Evolutionary conservation across 2,329 filamentous ascomycete genomes (phyloP).

Genomic region (Diaporthe vaccinii): DNA sequence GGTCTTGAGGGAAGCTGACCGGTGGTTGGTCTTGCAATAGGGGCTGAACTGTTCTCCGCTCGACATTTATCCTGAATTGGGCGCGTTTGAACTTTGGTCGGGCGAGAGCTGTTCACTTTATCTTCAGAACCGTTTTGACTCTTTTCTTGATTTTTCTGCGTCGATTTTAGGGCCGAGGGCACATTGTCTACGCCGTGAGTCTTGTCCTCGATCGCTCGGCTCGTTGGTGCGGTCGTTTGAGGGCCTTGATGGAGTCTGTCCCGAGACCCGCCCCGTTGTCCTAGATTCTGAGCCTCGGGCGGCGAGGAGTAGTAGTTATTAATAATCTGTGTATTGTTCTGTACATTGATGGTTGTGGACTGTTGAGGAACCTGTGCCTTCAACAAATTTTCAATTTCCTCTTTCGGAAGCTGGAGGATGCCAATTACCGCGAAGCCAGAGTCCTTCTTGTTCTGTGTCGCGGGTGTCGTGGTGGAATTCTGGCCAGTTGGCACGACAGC

Average conservation of each 20-base stretch:
- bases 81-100: background rate
- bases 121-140: background rate
- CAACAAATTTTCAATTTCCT: background rate
- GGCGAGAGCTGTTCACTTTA: background rate
- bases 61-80: fast-evolving
- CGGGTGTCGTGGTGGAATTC: background rate
- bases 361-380: background rate
- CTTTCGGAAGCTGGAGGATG: background rate
- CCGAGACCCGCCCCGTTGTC: no score
- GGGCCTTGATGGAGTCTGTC: no score
- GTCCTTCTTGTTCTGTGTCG: background rate
- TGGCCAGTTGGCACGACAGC: background rate
- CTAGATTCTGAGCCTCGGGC: background rate
- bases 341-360: background rate
- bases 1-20: no score
- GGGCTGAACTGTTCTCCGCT: no score
- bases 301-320: background rate
- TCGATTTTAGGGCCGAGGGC: no score
- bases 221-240: background rate
- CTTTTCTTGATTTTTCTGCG: background rate
- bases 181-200: background rate
- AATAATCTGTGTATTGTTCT: background rate
- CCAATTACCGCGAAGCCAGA: background rate
- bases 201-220: background rate
- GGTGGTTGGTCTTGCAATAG: background rate